Evolutionary conservation across 331 rosid species (phyloP), one percentile per base, ranked within the genome.

Genomic region (Cydonia oblonga): DNA sequence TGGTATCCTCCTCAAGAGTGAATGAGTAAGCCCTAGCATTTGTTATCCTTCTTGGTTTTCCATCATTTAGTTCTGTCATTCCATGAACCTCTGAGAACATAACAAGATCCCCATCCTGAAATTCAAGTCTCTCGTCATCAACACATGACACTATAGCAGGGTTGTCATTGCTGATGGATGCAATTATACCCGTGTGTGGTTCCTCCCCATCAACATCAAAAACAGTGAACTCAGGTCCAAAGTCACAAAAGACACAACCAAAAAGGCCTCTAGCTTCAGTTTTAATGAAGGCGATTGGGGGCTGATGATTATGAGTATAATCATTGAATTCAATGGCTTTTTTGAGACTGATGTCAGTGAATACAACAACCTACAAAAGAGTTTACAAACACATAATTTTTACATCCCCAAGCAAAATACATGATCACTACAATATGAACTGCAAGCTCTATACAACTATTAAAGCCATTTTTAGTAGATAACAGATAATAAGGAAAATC

Each of bases 61-160:
- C 96, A 71, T 93, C 97, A 84, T 93, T 93, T 85, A 93, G 82
- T 72, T 91, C 97, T 26, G 84, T 83, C 98, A 93, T 91, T 76
- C 98, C 98, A 64, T 87, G 96, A 81, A 93, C 92, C 82, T 93
- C 98, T 18, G 98, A 91, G 79, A 93, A 93, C 72, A 91, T 84
- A 74, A 93, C 98, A 71, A 89, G 87, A 81, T 93, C 96, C 61
- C 97, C 98, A 78, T 93, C 98, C 84, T 93, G 96, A 83, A 89
- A 93, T 78, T 93, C 98, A 46, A 93, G 96, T 86, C 97, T 91
- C 78, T 93, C 98, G 76, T 93, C 98, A 75, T 93, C 98, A 68
- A 93, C 98, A 79, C 97, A 91, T 15, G 91, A 89, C 70, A 93
- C 90, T 15, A 91, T 71, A 68, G 98, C 88, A 82, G 96, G 96